Percentiles rank a stretch among this genome's conserved stretches.
phyloP scores from a whole-genome alignment of 2,329 filamentous ascomycete genomes.

The Pseudopyricularia cyperi region DNA sequence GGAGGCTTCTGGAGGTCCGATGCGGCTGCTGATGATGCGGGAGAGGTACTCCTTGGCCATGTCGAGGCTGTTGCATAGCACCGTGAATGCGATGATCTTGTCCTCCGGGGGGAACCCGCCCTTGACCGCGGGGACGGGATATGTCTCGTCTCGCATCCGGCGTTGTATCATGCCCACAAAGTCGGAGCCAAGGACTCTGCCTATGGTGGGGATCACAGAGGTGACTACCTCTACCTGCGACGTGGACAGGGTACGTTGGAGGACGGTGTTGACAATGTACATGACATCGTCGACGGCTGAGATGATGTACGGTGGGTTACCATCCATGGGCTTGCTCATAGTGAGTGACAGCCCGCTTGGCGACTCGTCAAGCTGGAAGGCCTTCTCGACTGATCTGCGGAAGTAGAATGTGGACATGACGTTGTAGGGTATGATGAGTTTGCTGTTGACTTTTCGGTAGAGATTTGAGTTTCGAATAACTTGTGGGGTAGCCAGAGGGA shows the following conservation, averaged over 20 bases:
- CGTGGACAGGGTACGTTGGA: conserved; percentile 77
- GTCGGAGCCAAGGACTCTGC: conserved; percentile 71
- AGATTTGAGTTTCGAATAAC: conserved; percentile 71
- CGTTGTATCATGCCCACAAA: conserved; percentile 96
- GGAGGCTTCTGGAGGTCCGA: conserved; percentile 26
- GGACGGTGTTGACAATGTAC: conserved; percentile 92
- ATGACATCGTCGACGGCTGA: conserved; percentile 97
- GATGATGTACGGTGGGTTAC: conserved; percentile 80
- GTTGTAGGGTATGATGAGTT: conserved; percentile 73
- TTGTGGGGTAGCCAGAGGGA: conserved; percentile 52
- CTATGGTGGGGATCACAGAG: conserved; percentile 65
- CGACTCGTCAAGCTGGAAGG: conserved; percentile 89
- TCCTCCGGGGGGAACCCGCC: conserved; percentile 78
- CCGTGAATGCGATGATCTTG: conserved; percentile 76
- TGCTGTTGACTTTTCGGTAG: conserved; percentile 61
- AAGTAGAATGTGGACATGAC: conserved; percentile 94
- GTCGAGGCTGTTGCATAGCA: conserved; percentile 92
- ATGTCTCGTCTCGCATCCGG: conserved; percentile 94
- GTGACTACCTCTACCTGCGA: conserved; percentile 68
- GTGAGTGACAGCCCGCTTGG: conserved; percentile 70
- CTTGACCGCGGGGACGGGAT: conserved; percentile 66
- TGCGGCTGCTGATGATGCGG: conserved; percentile 64
- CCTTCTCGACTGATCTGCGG: conserved; percentile 88
- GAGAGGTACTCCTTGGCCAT: conserved; percentile 81
- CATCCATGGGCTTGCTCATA: conserved; percentile 55